phyloP scores from a whole-genome alignment of 495 filamentous ascomycete species.

The Trichocladium uniseriatum region DNA sequence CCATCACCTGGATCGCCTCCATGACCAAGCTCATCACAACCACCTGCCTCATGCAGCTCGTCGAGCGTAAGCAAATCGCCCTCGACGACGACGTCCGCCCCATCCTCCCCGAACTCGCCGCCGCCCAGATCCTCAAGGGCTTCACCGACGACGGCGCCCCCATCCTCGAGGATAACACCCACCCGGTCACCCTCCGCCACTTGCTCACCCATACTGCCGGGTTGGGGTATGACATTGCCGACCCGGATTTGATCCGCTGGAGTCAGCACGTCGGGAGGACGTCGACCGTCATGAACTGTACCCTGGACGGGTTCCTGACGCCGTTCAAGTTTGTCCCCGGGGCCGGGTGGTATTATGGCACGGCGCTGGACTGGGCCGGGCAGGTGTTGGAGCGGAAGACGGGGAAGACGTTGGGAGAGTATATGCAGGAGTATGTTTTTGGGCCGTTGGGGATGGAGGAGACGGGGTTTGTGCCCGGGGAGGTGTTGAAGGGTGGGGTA shows the following conservation, averaged over 20 bases:
- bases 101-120: constrained; percentile 27
- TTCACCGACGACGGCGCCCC: constrained; percentile 17
- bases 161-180: constrained; percentile 19
- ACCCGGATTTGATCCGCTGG: constrained; percentile 22
- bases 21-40: constrained; percentile 32
- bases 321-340: constrained; percentile 26
- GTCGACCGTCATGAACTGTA: constrained; percentile 4
- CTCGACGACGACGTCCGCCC: constrained; percentile 27
- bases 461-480: constrained; percentile 10
- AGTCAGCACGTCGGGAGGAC: constrained; percentile 14
- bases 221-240: constrained; percentile 19
- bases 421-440: constrained; percentile 18
- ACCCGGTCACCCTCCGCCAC: constrained; percentile 23
- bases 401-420: constrained; percentile 15
- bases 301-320: constrained; percentile 21
- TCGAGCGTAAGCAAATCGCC: constrained; percentile 26
- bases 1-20: constrained; percentile 41
- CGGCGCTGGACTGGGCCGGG: constrained; percentile 27
- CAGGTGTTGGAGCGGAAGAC: constrained; percentile 17
- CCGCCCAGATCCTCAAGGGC: constrained; percentile 19
- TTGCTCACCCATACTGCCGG: constrained; percentile 29
- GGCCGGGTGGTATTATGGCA: constrained; percentile 26
- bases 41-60: constrained; percentile 26
- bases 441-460: constrained; percentile 16
- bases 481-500: not conserved